Evolutionary conservation across 805 yeast species (phyloP).

Genomic region (Yamadazyma kitorensis): DNA sequence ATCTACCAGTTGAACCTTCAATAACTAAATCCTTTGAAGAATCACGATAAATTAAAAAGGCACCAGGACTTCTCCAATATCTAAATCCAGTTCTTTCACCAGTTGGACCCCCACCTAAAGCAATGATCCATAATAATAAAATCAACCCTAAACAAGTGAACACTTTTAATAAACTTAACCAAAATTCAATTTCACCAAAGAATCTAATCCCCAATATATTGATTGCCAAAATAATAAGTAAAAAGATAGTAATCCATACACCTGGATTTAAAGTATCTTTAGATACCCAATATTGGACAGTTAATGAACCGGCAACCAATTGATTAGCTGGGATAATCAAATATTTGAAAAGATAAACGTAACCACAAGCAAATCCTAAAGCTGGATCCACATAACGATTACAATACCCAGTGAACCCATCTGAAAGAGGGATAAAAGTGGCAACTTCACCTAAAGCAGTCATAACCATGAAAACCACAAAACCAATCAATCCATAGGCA

Average conservation of each 20-base stretch:
- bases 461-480: constrained; percentile 67
- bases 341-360: constrained; percentile 56
- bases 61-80: constrained; percentile 70
- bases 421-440: constrained; percentile 60
- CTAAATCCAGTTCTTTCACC: constrained; percentile 73
- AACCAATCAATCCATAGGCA: constrained; percentile 68
- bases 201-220: constrained; percentile 50
- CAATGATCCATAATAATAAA: constrained; percentile 57
- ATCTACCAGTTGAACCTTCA: constrained; percentile 49
- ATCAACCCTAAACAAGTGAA: constrained; percentile 66
- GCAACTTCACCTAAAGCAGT: constrained; percentile 69
- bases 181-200: constrained; percentile 57
- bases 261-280: constrained; percentile 50
- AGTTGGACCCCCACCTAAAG: constrained; percentile 76
- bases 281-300: constrained; percentile 52
- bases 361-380: constrained; percentile 68
- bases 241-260: constrained; percentile 52
- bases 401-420: constrained; percentile 65
- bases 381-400: constrained; percentile 64
- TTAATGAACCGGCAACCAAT: constrained; percentile 58
- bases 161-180: constrained; percentile 65
- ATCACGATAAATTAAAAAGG: constrained; percentile 51
- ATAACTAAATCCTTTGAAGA: constrained; percentile 30
- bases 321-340: constrained; percentile 60
- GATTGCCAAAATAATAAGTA: constrained; percentile 39